Percentiles rank a stretch among this genome's conserved stretches.
These are phyloP conservation scores for Asterophora lycoperdoides DNA, from an alignment of 768 basidiomycete species.

Conservation along the genomic window DNA sequence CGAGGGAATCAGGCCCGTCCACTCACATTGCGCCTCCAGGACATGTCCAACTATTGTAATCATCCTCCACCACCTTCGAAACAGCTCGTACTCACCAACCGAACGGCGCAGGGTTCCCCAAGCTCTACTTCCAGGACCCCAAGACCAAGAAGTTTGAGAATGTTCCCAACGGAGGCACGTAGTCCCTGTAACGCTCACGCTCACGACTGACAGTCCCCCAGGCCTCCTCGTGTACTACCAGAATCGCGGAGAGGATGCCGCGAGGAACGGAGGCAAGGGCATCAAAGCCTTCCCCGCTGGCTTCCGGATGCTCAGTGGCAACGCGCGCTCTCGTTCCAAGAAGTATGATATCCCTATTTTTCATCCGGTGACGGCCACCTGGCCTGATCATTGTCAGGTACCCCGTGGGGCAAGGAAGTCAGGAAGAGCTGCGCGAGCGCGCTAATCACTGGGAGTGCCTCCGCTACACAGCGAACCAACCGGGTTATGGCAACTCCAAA, in stretches of 20 bases:
- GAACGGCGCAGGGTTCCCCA: slow-evolving; percentile 32
- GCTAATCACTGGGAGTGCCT: slow-evolving; percentile 38
- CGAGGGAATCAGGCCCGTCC: too few relatives aligned
- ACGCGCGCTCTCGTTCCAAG: slow-evolving; percentile 31
- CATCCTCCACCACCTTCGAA: not conserved
- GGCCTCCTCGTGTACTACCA: slow-evolving; percentile 40
- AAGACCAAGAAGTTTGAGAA: slow-evolving; percentile 31
- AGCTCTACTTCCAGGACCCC: slow-evolving; percentile 39
- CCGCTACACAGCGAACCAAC: slow-evolving; percentile 27
- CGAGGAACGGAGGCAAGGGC: slow-evolving; percentile 34
- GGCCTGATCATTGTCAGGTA: slow-evolving; percentile 29
- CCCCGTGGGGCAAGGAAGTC: slow-evolving; percentile 29
- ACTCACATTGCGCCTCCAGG: slow-evolving; percentile 18
- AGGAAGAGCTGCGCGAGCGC: slow-evolving; percentile 36
- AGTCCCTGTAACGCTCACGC: not conserved
- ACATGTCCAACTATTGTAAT: slow-evolving; percentile 38
- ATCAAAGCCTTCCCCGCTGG: slow-evolving; percentile 41
- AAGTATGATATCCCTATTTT: slow-evolving; percentile 25
- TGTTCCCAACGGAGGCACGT: slow-evolving; percentile 34
- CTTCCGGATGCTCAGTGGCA: slow-evolving; percentile 40
- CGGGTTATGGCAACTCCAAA: slow-evolving; percentile 23
- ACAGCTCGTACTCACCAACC: not conserved
- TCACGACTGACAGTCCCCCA: slow-evolving; percentile 9
- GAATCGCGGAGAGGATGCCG: slow-evolving; percentile 36
- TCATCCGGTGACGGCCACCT: not conserved